Evolutionary conservation across 139 green algal species (phyloP).

Genomic region (Trebouxia sp.): DNA sequence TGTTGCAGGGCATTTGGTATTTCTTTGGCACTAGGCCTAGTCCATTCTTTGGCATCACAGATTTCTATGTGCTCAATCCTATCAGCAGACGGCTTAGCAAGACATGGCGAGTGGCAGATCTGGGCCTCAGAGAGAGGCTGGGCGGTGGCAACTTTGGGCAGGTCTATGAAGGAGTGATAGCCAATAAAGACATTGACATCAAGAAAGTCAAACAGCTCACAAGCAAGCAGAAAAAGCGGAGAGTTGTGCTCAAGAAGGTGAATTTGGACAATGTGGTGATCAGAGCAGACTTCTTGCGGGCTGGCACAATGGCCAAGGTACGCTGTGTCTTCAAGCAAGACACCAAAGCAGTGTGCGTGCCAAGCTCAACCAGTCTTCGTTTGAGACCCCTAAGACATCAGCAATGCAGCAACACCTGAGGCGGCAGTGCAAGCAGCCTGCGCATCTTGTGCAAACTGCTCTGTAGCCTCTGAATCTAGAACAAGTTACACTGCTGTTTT

Average conservation of each 20-base stretch:
- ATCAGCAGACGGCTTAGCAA: conserved; percentile 45
- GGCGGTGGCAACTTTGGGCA: conserved; percentile 92
- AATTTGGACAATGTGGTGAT: conserved; percentile 75
- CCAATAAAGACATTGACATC: conserved; percentile 37
- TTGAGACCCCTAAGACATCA: too few relatives aligned
- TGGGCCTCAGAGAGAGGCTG: conserved; percentile 66
- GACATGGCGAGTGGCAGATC: conserved; percentile 52
- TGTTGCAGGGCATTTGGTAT: conserved; percentile 34
- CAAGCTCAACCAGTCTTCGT: too few relatives aligned
- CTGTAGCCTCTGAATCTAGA: too few relatives aligned
- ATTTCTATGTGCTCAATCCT: conserved; percentile 79
- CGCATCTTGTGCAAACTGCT: too few relatives aligned
- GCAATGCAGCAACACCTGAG: too few relatives aligned
- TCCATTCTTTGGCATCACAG: conserved; percentile 65
- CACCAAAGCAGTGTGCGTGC: not conserved
- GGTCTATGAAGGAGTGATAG: conserved; percentile 56
- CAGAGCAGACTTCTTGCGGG: conserved; percentile 73
- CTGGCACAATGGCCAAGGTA: conserved; percentile 82
- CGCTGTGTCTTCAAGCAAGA: too few relatives aligned
- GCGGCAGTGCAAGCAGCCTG: too few relatives aligned
- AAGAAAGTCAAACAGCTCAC: conserved; percentile 54
- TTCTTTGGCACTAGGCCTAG: conserved; percentile 39
- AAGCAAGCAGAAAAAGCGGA: conserved; percentile 78
- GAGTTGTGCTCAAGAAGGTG: conserved; percentile 90
- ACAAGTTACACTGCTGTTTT: too few relatives aligned